Evolutionary conservation across 345 rosid species (phyloP).

Genomic region (Raphanus raphanistrum): DNA sequence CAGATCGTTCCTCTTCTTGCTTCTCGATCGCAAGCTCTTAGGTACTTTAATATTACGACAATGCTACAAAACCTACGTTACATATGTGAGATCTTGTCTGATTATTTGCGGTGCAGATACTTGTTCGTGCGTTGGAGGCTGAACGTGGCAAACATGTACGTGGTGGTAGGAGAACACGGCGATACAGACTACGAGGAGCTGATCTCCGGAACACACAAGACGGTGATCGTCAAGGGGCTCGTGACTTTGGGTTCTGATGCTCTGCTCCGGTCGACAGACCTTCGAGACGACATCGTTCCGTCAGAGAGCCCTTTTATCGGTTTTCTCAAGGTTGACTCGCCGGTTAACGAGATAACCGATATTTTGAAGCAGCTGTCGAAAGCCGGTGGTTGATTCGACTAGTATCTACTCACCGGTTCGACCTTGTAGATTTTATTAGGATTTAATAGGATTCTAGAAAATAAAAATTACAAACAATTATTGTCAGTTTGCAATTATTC

Average conservation of each 20-base stretch:
- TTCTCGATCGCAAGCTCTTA: constrained; percentile 91
- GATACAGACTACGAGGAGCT: constrained; percentile 88
- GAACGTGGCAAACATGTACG: constrained; percentile 81
- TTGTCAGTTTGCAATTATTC: background rate
- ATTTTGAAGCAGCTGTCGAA: constrained; percentile 57
- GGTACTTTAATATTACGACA: constrained; percentile 43
- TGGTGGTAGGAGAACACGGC: constrained; percentile 78
- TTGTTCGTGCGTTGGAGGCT: constrained; percentile 92
- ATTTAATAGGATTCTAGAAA: background rate
- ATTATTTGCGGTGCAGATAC: constrained; percentile 46
- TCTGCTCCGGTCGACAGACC: constrained; percentile 58
- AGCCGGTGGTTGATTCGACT: constrained; percentile 40
- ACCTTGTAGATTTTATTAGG: constrained; percentile 18
- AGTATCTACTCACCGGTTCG: background rate
- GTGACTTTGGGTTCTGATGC: constrained; percentile 64
- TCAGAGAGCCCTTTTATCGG: constrained; percentile 60
- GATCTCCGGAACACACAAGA: constrained; percentile 83
- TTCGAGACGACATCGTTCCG: constrained; percentile 72
- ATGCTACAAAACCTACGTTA: background rate
- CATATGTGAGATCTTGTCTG: background rate
- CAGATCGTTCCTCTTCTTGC: constrained; percentile 90
- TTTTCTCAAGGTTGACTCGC: constrained; percentile 46
- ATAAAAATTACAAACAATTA: constrained; percentile 9
- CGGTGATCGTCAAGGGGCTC: constrained; percentile 60
- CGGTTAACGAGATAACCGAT: constrained; percentile 54